Evolutionary conservation across 768 basidiomycete genomes (phyloP).

Genomic region (Tricholoma sp.): DNA sequence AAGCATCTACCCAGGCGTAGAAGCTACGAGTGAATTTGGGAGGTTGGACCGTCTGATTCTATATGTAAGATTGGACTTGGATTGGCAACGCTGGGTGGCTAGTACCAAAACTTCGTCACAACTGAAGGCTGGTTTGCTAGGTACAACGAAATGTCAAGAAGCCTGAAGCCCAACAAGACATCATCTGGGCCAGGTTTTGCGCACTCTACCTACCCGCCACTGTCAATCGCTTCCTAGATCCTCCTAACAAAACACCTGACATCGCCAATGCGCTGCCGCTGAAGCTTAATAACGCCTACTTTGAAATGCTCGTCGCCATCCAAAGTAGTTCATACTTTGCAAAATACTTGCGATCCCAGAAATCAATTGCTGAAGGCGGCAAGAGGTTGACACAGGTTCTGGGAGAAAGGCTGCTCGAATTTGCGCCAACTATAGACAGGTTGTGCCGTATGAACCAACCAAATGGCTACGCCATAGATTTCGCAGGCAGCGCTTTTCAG

Average conservation of each 20-base stretch:
- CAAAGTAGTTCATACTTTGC: constrained; percentile 22
- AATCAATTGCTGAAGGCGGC: constrained; percentile 14
- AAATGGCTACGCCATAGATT: neutral
- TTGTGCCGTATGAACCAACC: neutral
- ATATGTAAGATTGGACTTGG: constrained; percentile 2
- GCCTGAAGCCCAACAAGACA: constrained; percentile 14
- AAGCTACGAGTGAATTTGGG: constrained; percentile 3
- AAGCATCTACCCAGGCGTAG: neutral
- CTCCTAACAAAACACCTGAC: constrained; percentile 7
- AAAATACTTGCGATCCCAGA: constrained; percentile 19
- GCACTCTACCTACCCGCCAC: constrained; percentile 20
- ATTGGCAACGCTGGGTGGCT: too few species aligned
- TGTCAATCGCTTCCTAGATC: constrained; percentile 18
- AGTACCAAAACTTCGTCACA: too few species aligned
- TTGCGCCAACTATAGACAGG: constrained; percentile 18
- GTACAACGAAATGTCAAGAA: constrained; percentile 4
- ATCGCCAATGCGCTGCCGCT: constrained; percentile 14
- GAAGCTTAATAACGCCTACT: constrained; percentile 19
- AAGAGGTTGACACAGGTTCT: constrained; percentile 16
- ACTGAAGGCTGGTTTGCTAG: neutral
- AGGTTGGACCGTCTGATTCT: constrained; percentile 1
- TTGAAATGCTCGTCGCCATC: constrained; percentile 17
- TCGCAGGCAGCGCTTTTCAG: neutral
- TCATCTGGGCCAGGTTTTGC: constrained; percentile 20
- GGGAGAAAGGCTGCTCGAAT: constrained; percentile 16